These are phyloP conservation scores for Chara braunii DNA, from an alignment of 139 green algal species.

Conservation along the genomic window DNA sequence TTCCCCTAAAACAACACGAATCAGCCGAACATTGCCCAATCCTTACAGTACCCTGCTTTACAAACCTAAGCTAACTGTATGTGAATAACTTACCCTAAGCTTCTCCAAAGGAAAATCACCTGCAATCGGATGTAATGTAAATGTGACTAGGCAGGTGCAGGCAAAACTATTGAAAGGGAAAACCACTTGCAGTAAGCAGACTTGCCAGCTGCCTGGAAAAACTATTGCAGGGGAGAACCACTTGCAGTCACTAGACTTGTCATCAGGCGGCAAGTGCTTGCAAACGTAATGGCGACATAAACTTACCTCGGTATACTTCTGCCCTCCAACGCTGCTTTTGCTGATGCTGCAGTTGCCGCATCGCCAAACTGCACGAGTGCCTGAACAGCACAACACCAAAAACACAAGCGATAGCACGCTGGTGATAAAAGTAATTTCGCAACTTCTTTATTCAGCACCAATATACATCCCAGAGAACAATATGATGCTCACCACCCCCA, in stretches of 20 bases:
- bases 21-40: no score
- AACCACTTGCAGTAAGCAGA: no score
- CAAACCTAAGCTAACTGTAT: no score
- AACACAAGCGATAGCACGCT: background rate
- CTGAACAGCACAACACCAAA: constrained; percentile 9
- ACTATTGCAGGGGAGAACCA: background rate
- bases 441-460: background rate
- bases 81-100: no score
- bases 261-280: background rate
- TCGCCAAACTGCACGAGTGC: constrained; percentile 37
- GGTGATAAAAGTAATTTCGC: background rate
- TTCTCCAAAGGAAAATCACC: no score
- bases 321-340: constrained; percentile 22
- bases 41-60: no score
- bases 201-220: no score
- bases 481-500: no score
- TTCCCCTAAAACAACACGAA: no score
- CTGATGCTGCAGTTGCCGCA: constrained; percentile 11
- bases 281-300: background rate
- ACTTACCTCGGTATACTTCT: constrained; percentile 31
- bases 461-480: background rate
- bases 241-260: constrained; percentile 5
- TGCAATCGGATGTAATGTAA: no score
- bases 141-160: no score
- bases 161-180: no score